Percentiles rank a stretch among this genome's conserved stretches.
phyloP scores from a whole-genome alignment of 495 filamentous ascomycete genomes.

The Aspergillus avenaceus region DNA sequence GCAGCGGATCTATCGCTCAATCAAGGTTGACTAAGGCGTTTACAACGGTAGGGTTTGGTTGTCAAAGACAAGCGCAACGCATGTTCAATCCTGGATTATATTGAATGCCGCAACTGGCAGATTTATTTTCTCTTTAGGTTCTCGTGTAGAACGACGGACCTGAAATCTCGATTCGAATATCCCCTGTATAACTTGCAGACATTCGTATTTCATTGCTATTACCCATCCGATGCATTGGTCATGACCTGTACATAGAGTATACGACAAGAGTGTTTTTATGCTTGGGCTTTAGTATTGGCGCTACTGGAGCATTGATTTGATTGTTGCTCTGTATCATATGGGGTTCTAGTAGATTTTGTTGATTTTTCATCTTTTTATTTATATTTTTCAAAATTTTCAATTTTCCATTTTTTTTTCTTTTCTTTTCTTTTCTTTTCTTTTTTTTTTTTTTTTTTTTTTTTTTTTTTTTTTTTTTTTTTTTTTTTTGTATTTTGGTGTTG shows the following conservation, averaged over 20 bases:
- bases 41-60: not conserved
- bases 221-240: not conserved
- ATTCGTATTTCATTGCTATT: not conserved
- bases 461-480: too few species aligned
- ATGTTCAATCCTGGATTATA: not conserved
- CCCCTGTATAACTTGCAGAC: constrained; percentile 12
- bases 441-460: too few species aligned
- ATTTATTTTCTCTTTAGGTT: constrained; percentile 1
- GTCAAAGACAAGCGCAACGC: too few species aligned
- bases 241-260: constrained; percentile 16
- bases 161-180: constrained; percentile 8
- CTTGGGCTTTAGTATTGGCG: not conserved
- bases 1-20: constrained; percentile 86
- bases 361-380: too few species aligned
- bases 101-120: not conserved
- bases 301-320: not conserved
- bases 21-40: constrained; percentile 78
- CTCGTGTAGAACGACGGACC: constrained; percentile 5
- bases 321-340: too few species aligned
- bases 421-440: not conserved
- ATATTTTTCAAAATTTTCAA: too few species aligned
- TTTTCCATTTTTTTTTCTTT: not conserved
- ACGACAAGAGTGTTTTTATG: constrained; percentile 3
- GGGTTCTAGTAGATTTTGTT: too few species aligned
- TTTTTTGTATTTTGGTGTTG: too few species aligned